These are phyloP conservation scores for Diaporthe sp. DNA, from an alignment of 2,329 filamentous ascomycete genomes.

Conservation along the genomic window DNA sequence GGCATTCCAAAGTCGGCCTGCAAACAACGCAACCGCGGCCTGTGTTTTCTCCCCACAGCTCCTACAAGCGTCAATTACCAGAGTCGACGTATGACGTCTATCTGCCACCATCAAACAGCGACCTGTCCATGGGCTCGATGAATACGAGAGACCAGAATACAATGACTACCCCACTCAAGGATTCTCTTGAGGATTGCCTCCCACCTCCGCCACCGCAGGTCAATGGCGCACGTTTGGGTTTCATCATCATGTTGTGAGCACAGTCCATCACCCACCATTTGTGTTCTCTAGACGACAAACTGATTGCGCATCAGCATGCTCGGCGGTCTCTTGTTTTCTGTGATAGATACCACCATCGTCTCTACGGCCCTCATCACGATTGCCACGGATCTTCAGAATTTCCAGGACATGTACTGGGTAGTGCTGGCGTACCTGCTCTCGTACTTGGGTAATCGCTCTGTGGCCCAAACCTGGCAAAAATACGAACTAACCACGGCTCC, in stretches of 20 bases:
- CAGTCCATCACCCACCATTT: neutral
- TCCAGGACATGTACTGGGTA: slow-evolving; percentile 67
- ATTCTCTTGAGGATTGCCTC: neutral
- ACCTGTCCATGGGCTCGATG: slow-evolving; percentile 33
- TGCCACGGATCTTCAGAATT: slow-evolving; percentile 65
- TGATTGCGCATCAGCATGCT: slow-evolving; percentile 58
- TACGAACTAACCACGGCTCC: neutral
- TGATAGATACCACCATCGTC: slow-evolving; percentile 70
- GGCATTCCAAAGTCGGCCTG: slow-evolving; percentile 12
- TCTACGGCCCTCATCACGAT: slow-evolving; percentile 71
- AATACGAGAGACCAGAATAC: slow-evolving; percentile 33
- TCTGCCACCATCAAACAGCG: slow-evolving; percentile 31
- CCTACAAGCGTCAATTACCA: slow-evolving; percentile 3
- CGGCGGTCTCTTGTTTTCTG: slow-evolving; percentile 68
- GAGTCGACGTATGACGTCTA: slow-evolving; percentile 13
- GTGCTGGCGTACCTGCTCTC: slow-evolving; percentile 69
- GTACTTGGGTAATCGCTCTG: slow-evolving; percentile 62
- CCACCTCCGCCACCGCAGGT: slow-evolving; percentile 26
- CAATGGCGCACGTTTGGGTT: slow-evolving; percentile 28
- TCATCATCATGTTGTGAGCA: slow-evolving; percentile 39
- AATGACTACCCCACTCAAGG: slow-evolving; percentile 36
- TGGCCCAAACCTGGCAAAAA: too few species aligned
- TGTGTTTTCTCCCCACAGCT: slow-evolving; percentile 33
- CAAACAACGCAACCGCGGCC: slow-evolving; percentile 28
- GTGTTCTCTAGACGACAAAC: neutral